Base-by-base conservation (phyloP, 805 yeast genomes). In the Candida boidinii region DNA sequence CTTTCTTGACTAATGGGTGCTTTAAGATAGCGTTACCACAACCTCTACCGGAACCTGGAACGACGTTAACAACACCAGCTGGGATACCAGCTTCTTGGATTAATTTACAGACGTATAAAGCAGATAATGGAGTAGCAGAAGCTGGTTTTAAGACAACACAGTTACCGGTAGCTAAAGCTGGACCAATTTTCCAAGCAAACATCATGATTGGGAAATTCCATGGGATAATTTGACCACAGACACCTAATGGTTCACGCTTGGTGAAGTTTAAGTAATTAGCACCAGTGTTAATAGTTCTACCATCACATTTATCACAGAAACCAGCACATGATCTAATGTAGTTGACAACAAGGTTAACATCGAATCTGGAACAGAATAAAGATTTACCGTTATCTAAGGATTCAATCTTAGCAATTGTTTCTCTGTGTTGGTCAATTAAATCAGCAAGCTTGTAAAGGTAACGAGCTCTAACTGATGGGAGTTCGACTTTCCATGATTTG, bases 201-300 rank as follows among this genome's bases (percentile, higher is more conserved):
- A 81, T 80, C 65, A 81, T 68, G 42, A 81, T 59, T 47, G 90
- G 90, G 73, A 81, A 81, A 56, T 81, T 81, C 88, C 88, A 81
- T 54, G 90, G 88, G 41, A 81, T 80, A 42, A 81, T 79, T 57
- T 79, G 86, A 44, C 88, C 90, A 64, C 86, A 79, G 25, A 80
- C 82, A 55, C 88, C 90, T 43, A 80, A 57, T 45, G 90, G 88
- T 56, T 79, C 87, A 55, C 74, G 74, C 52, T 71, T 66, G 35
- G 83, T 75, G 63, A 68, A 80, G 45, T 69, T 73, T 48, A 77
- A 69, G 55, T 80, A 79, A 24, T 72, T 59, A 31, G 64, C 60
- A 41, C 83, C 85, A 29, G 84, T 70, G 45, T 76, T 71, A 31
- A 79, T 68, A 26, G 73, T 58, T 51, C 76, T 66, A 46, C 90